A percentile compares a stretch with the other conserved stretches of the same genome.
Conservation (phyloP, 1,284 basidiomycete genomes). For the Ceratobasidium sp. region DNA sequence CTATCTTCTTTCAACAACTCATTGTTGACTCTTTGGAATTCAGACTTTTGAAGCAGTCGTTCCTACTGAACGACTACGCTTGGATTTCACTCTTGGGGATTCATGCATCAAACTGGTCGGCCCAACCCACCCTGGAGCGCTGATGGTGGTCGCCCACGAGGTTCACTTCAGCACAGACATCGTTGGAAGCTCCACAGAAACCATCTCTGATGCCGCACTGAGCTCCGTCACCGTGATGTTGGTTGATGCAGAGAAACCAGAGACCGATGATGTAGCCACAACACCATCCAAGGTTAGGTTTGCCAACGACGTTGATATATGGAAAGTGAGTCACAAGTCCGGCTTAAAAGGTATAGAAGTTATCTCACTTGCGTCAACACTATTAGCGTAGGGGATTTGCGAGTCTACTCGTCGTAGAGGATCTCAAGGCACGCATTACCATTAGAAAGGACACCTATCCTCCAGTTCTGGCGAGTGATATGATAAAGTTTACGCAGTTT, state of each 20-base stretch:
- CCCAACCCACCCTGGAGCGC: slow-evolving; percentile 68
- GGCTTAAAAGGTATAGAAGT: not conserved
- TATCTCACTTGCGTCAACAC: slow-evolving; percentile 48
- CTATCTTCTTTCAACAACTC: not conserved
- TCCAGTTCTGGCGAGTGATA: slow-evolving; percentile 17
- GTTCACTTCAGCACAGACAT: slow-evolving; percentile 75
- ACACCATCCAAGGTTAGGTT: slow-evolving; percentile 48
- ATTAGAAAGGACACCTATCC: slow-evolving; percentile 22
- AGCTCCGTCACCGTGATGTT: slow-evolving; percentile 64
- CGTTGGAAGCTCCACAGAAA: slow-evolving; percentile 70
- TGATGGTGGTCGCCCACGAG: slow-evolving; percentile 74
- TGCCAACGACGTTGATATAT: slow-evolving; percentile 61
- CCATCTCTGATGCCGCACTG: slow-evolving; percentile 62
- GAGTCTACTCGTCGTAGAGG: slow-evolving; percentile 67
- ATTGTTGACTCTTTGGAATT: not conserved
- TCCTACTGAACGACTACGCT: slow-evolving; percentile 85
- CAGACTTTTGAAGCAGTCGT: slow-evolving; percentile 93
- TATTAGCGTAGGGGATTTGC: slow-evolving; percentile 64
- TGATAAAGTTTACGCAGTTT: not conserved
- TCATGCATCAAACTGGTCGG: slow-evolving; percentile 73
- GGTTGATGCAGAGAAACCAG: slow-evolving; percentile 64
- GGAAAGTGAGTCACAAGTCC: slow-evolving; percentile 68
- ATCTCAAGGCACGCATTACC: slow-evolving; percentile 59
- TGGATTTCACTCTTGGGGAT: slow-evolving; percentile 74
- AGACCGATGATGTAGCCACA: slow-evolving; percentile 51